These are phyloP conservation scores for Yamadazyma sp. DNA, from an alignment of 1,139 yeast genomes.

Conservation along the genomic window DNA sequence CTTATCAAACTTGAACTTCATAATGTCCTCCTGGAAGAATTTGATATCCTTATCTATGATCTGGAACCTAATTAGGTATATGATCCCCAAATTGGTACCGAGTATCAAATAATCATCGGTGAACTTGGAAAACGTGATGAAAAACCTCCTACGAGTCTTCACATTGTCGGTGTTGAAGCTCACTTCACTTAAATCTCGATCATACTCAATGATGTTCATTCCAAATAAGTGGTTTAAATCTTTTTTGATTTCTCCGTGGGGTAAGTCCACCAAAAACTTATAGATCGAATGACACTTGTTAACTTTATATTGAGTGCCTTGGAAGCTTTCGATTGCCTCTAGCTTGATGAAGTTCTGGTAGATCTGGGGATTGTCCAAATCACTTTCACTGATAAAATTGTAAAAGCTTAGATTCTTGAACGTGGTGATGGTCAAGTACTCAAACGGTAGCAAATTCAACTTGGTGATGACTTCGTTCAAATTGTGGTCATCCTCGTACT, in stretches of 20 bases:
- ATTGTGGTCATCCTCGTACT: conserved; percentile 9
- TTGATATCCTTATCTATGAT: conserved; percentile 5
- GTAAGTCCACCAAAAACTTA: conserved; percentile 13
- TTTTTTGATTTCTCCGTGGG: conserved; percentile 18
- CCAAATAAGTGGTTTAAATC: conserved; percentile 18
- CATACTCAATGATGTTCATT: conserved; percentile 14
- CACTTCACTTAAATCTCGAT: conserved; percentile 6
- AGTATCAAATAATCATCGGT: conserved; percentile 14
- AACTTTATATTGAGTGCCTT: conserved; percentile 7
- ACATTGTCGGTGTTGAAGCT: conserved; percentile 9
- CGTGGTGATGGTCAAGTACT: conserved; percentile 15
- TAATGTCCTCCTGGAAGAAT: conserved; percentile 14
- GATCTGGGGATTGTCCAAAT: conserved; percentile 18
- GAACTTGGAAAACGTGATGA: conserved; percentile 16
- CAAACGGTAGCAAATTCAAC: conserved; percentile 16
- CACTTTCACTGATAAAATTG: conserved; percentile 19
- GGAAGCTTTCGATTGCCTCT: conserved; percentile 7
- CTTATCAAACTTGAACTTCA: conserved; percentile 17
- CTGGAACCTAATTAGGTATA: conserved; percentile 13
- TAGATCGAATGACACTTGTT: conserved; percentile 12
- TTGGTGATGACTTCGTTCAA: conserved; percentile 10
- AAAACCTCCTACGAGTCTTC: conserved; percentile 13
- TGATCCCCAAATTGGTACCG: conserved; percentile 17
- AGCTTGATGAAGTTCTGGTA: conserved; percentile 17
- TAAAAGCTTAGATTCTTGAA: conserved; percentile 12